Evolutionary conservation across 1,284 basidiomycete species (phyloP).

Genomic region (Schizophyllum commune): DNA sequence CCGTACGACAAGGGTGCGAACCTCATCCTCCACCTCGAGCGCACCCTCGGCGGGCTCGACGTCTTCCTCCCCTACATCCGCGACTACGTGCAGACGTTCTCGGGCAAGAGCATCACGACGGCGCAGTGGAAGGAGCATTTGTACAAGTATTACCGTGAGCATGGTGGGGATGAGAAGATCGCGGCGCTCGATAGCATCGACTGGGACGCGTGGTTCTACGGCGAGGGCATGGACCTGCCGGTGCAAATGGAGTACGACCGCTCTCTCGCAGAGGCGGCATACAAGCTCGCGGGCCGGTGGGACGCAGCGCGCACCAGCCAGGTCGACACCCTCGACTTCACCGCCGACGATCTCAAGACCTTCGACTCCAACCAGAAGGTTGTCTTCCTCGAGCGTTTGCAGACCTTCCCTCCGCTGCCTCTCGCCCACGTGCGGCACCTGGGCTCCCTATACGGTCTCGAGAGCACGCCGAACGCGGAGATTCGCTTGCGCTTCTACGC

Average conservation of each 20-base stretch:
- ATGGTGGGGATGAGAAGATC: slow-evolving; percentile 56
- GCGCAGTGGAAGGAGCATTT: slow-evolving; percentile 85
- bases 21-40: slow-evolving; percentile 57
- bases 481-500: slow-evolving; percentile 68
- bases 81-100: slow-evolving; percentile 75
- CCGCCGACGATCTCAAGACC: slow-evolving; percentile 40
- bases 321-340: slow-evolving; percentile 42
- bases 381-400: slow-evolving; percentile 69
- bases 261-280: slow-evolving; percentile 67
- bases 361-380: slow-evolving; percentile 74
- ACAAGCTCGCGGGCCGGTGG: slow-evolving; percentile 74
- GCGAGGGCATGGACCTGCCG: slow-evolving; percentile 74
- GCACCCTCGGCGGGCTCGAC: slow-evolving; percentile 80
- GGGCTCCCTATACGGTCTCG: slow-evolving; percentile 46
- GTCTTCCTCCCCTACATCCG: slow-evolving; percentile 77
- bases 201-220: slow-evolving; percentile 86
- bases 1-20: slow-evolving; percentile 48
- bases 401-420: slow-evolving; percentile 48
- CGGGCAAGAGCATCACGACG: slow-evolving; percentile 82
- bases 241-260: slow-evolving; percentile 81
- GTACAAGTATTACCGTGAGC: slow-evolving; percentile 65
- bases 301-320: slow-evolving; percentile 47
- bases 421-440: slow-evolving; percentile 46
- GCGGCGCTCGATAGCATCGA: slow-evolving; percentile 68
- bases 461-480: slow-evolving; percentile 57